Conservation (phyloP, 2,329 filamentous ascomycete species). For the Apiospora malaysiana region DNA sequence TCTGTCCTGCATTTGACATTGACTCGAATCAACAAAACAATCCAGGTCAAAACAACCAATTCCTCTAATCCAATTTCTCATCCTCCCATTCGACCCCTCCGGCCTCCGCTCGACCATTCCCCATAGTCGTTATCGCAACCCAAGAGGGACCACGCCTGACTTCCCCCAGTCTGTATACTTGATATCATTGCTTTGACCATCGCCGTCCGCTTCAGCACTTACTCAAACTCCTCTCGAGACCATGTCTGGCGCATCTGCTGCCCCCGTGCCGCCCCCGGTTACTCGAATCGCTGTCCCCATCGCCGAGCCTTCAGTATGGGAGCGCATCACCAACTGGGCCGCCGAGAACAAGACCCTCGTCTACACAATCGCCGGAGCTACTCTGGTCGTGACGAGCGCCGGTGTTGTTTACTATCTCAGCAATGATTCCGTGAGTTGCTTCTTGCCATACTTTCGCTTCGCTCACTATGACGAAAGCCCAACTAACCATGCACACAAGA, state of each 20-base stretch:
- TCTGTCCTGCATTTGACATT: not conserved
- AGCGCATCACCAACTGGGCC: conserved; percentile 88
- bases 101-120: not conserved
- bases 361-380: conserved; percentile 95
- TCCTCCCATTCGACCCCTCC: conserved; percentile 1
- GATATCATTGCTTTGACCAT: conserved; percentile 35
- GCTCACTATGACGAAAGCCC: conserved; percentile 20
- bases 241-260: conserved; percentile 46
- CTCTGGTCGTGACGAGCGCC: conserved; percentile 87
- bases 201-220: conserved; percentile 42
- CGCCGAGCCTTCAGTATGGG: conserved; percentile 76
- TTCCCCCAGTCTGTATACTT: conserved; percentile 6
- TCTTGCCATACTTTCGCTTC: not conserved
- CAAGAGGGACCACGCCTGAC: not conserved
- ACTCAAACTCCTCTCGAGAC: conserved; percentile 28
- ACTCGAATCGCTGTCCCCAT: conserved; percentile 53
- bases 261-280: conserved; percentile 55
- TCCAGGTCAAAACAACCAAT: not conserved
- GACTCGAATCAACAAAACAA: not conserved
- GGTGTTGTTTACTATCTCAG: conserved; percentile 92
- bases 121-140: conserved; percentile 6
- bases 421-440: conserved; percentile 57
- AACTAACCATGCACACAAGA: conserved; percentile 39
- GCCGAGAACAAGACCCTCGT: conserved; percentile 95
- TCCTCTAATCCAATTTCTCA: not conserved